Percentiles rank a stretch among this genome's conserved stretches.
Evolutionary conservation across 805 yeast genomes (phyloP).

Genomic region (Tetrapisispora nanseiensis): DNA sequence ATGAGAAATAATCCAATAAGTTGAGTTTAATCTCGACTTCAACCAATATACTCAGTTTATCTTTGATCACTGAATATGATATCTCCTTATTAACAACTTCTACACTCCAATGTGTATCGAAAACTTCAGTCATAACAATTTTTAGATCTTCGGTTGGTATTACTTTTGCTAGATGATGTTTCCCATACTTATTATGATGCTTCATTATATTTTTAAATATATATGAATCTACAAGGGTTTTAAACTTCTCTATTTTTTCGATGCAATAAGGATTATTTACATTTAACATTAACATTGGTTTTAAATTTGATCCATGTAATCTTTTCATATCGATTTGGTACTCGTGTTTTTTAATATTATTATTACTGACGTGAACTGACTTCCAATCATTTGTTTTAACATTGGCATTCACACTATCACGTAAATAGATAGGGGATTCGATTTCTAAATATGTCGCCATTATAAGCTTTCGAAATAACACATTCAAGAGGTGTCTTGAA

Average conservation of each 20-base stretch:
- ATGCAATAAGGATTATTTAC: not conserved
- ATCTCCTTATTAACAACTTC: not conserved
- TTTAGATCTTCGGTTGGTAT: constrained; percentile 31
- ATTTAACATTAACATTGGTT: not conserved
- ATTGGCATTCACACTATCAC: too few species aligned
- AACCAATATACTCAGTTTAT: constrained; percentile 20
- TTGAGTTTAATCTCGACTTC: constrained; percentile 51
- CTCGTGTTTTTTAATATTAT: too few species aligned
- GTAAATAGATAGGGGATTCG: not conserved
- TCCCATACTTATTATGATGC: constrained; percentile 19
- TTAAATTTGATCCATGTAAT: not conserved
- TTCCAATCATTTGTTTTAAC: too few species aligned
- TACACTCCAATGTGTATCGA: constrained; percentile 28
- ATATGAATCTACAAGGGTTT: not conserved
- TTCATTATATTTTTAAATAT: not conserved
- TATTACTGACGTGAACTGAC: too few species aligned
- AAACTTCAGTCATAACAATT: constrained; percentile 39
- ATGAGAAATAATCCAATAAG: constrained; percentile 62
- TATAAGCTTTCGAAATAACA: too few species aligned
- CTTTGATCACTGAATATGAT: not conserved
- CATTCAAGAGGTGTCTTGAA: too few species aligned
- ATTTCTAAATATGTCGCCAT: not conserved
- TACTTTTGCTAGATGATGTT: constrained; percentile 20
- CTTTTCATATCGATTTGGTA: not conserved
- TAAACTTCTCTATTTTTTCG: not conserved